Base-by-base conservation (phyloP, 148 eudicot genomes). In the Vaccinium vitisidaea region DNA sequence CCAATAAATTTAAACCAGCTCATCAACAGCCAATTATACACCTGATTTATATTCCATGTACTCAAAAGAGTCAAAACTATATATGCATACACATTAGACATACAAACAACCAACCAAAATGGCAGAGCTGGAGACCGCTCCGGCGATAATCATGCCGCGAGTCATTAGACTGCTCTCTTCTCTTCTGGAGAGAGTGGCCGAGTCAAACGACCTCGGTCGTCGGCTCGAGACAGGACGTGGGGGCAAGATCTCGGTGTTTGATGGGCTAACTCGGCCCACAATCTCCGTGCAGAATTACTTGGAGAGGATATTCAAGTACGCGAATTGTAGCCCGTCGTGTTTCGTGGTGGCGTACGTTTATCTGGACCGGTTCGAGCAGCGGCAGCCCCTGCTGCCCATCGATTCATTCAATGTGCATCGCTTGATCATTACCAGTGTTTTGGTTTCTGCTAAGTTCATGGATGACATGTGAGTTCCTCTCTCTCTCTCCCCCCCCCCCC, bases 361-460 rank as follows among this genome's bases (percentile, higher is more conserved):
- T 75, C 94, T 94, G 10, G 98, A 94, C 81, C 91, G 98, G 56
- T 94, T 94, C 80, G 82, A 90, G 18, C 92, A 88, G 86, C 55
- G 87, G 39, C 98, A 94, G 79, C 95, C 98, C 0, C 77, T 91
- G 80, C 54, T 94, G 79, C 90, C 92, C 59, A 80, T 94, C 80
- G 91, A 92, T 80, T 94, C 98, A 43, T 93, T 87, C 87, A 94
- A 93, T 89, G 94, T 94, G 30, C 98, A 94, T 87, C 95, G 98
- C 49, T 88, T 94, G 85, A 85, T 94, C 84, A 91, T 94, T 59
- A 92, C 95, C 82, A 93, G 94, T 87, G 93, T 91, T 82, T 73
- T 94, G 92, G 88, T 94, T 86, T 88, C 98, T 82, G 95, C 93
- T 11, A 94, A 94, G 82, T 94, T 94, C 88, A 90, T 94, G 98